phyloP scores from a whole-genome alignment of 164 flowering plant species.

The Magnolia sinica region DNA sequence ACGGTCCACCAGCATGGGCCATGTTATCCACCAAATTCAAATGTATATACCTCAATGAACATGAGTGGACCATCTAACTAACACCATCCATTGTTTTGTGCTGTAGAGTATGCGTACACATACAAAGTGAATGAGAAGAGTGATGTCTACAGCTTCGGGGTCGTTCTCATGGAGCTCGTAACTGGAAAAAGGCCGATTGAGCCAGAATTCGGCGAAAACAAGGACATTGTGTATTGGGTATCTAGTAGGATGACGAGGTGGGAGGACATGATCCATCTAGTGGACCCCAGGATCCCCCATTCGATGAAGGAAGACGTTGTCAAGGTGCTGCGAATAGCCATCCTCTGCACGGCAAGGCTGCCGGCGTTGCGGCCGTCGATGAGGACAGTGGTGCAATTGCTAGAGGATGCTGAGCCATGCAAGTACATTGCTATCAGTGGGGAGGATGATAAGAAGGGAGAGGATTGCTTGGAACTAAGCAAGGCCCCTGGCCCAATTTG shows the following conservation, averaged over 20 bases:
- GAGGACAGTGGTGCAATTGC: constrained; percentile 76
- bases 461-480: not conserved
- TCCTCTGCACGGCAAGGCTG: constrained; percentile 51
- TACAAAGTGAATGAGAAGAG: constrained; percentile 56
- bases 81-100: not conserved
- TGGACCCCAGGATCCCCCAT: constrained; percentile 46
- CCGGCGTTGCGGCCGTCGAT: constrained; percentile 70
- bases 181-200: constrained; percentile 63
- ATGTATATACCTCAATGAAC: too few species aligned
- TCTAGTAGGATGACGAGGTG: constrained; percentile 31
- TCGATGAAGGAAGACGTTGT: constrained; percentile 40
- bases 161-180: constrained; percentile 69
- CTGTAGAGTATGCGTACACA: constrained; percentile 66
- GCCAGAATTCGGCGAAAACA: constrained; percentile 60
- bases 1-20: too few species aligned
- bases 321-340: constrained; percentile 51
- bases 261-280: constrained; percentile 28
- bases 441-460: not conserved
- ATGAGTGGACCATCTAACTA: too few species aligned
- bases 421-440: not conserved
- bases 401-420: constrained; percentile 50
- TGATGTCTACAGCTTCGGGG: constrained; percentile 82
- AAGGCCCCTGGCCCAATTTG: not conserved
- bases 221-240: constrained; percentile 63
- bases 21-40: too few species aligned